These are phyloP conservation scores for Tylopilus cervinicoccineus DNA, from an alignment of 768 basidiomycete species.

Conservation along the genomic window DNA sequence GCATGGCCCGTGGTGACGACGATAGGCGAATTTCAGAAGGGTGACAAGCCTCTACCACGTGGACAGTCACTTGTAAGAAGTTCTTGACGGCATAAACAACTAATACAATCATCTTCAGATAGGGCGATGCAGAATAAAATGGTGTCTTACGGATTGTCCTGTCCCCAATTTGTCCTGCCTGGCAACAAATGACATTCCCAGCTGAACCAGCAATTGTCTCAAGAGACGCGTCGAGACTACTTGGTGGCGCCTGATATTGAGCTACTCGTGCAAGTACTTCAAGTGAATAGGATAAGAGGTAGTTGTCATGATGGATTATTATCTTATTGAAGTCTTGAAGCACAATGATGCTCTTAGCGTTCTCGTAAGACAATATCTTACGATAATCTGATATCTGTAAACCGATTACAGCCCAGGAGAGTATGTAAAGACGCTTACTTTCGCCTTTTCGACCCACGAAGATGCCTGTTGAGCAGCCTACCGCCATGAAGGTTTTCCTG, in stretches of 20 bases:
- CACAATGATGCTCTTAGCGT: constrained; percentile 52
- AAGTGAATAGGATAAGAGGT: constrained; percentile 63
- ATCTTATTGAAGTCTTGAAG: constrained; percentile 64
- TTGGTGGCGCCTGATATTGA: constrained; percentile 42
- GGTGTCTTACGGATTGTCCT: constrained; percentile 51
- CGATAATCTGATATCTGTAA: constrained; percentile 45
- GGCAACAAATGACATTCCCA: constrained; percentile 57
- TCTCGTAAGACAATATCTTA: constrained; percentile 48
- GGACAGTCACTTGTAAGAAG: constrained; percentile 55
- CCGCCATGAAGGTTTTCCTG: constrained; percentile 55
- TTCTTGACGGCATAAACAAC: constrained; percentile 68
- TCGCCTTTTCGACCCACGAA: constrained; percentile 56
- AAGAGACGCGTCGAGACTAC: constrained; percentile 49
- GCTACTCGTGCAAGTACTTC: constrained; percentile 63
- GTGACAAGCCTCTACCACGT: constrained; percentile 55
- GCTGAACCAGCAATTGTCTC: constrained; percentile 59
- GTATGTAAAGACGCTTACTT: constrained; percentile 36
- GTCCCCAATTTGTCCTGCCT: constrained; percentile 48
- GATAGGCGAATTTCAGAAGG: constrained; percentile 34
- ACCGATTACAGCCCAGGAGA: neutral
- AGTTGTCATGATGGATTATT: constrained; percentile 56
- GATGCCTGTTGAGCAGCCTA: constrained; percentile 67
- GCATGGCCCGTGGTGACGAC: constrained; percentile 34
- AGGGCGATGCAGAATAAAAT: neutral
- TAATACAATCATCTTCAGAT: constrained; percentile 26